These are phyloP conservation scores for Aaosphaeria pasadenensis DNA, from an alignment of 2,329 filamentous ascomycete species.

Conservation along the genomic window DNA sequence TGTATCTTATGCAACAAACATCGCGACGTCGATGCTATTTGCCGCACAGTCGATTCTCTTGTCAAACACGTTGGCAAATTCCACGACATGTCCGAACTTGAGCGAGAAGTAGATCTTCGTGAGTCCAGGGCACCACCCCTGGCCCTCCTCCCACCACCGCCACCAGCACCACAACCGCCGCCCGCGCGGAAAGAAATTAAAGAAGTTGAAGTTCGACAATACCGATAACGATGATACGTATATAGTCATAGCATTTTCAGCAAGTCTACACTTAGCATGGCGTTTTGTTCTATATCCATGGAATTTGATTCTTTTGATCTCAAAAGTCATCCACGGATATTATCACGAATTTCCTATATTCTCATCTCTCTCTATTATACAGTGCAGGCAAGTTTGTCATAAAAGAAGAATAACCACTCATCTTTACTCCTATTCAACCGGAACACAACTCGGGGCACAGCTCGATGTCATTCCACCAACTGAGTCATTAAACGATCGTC, in stretches of 20 bases:
- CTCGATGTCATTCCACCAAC: no score
- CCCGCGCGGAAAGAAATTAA: neutral
- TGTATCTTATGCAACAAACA: constrained; percentile 32
- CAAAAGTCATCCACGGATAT: no score
- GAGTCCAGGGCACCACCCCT: constrained; percentile 15
- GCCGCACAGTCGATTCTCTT: constrained; percentile 30
- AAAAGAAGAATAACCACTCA: no score
- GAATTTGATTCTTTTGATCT: no score
- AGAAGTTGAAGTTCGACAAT: neutral
- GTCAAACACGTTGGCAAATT: constrained; percentile 35
- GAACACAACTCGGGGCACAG: no score
- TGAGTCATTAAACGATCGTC: no score
- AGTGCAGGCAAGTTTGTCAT: no score
- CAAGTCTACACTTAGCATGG: constrained; percentile 11
- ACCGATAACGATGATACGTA: neutral
- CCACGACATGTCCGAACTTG: constrained; percentile 31
- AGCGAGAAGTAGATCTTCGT: constrained; percentile 28
- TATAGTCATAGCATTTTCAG: no score
- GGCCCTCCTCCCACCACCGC: neutral
- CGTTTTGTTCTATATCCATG: constrained; percentile 34
- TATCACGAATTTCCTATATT: no score
- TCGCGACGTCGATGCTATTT: constrained; percentile 35
- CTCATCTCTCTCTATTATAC: no score
- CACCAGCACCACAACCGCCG: neutral
- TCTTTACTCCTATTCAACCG: no score